Evolutionary conservation across 129 eudicot genomes (phyloP).

Genomic region (Flaveria sonorensis): DNA sequence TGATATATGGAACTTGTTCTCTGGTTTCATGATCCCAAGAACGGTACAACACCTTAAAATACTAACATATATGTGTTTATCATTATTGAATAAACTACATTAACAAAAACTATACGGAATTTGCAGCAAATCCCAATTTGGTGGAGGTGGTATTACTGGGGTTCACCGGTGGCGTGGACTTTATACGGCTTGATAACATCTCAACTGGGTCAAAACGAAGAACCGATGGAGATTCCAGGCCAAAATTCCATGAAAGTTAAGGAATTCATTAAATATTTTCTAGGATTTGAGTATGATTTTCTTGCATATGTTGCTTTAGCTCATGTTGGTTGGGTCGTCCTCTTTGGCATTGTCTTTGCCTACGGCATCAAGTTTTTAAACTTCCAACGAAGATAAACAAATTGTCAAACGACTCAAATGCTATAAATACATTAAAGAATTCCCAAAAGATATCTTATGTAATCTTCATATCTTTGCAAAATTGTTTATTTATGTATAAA

Average conservation of each 20-base stretch:
- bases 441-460: too few relatives aligned
- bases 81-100: too few relatives aligned
- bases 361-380: slow-evolving; percentile 58
- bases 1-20: slow-evolving; percentile 65
- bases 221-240: slow-evolving; percentile 33
- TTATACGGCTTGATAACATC: slow-evolving; percentile 58
- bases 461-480: too few relatives aligned
- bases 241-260: slow-evolving; percentile 32
- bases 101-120: too few relatives aligned
- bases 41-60: slow-evolving; percentile 32
- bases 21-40: slow-evolving; percentile 61
- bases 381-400: slow-evolving; percentile 55
- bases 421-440: too few relatives aligned
- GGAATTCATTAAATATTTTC: slow-evolving; percentile 35
- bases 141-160: slow-evolving; percentile 73
- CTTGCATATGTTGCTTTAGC: slow-evolving; percentile 49
- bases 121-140: slow-evolving; percentile 65
- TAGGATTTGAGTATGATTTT: slow-evolving; percentile 60
- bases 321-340: slow-evolving; percentile 54
- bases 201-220: slow-evolving; percentile 38
- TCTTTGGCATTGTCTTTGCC: slow-evolving; percentile 46
- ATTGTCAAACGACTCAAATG: too few relatives aligned
- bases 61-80: too few relatives aligned
- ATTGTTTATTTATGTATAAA: too few relatives aligned
- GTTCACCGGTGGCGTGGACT: slow-evolving; percentile 59